phyloP scores from a whole-genome alignment of 768 basidiomycete genomes.

The Pilatotrama ljubarskyi region DNA sequence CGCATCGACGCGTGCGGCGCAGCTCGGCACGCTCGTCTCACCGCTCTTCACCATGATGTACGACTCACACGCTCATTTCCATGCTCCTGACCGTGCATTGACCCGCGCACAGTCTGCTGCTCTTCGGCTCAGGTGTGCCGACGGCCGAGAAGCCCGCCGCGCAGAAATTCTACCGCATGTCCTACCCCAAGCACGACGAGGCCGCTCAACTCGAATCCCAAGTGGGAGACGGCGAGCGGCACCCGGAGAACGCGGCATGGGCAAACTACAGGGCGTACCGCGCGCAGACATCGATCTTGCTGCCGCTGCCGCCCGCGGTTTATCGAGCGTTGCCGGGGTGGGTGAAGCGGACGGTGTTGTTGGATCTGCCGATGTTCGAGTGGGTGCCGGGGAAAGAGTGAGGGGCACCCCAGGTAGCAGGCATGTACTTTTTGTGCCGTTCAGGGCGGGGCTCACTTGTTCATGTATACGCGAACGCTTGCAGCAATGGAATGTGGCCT shows the following conservation, averaged over 20 bases:
- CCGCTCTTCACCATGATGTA: conserved; percentile 68
- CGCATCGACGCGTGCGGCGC: conserved; percentile 49
- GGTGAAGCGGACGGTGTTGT: conserved; percentile 54
- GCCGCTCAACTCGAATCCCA: conserved; percentile 28
- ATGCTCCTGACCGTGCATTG: background rate
- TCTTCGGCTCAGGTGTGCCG: conserved; percentile 72
- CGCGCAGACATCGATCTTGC: conserved; percentile 54
- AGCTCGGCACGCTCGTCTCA: conserved; percentile 58
- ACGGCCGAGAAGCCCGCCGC: conserved; percentile 69
- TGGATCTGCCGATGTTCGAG: conserved; percentile 64
- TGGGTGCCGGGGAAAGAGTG: conserved; percentile 54
- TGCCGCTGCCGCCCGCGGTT: conserved; percentile 58
- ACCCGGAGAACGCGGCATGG: conserved; percentile 40
- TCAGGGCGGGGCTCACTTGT: too few species aligned
- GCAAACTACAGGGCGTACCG: conserved; percentile 57
- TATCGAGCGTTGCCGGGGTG: conserved; percentile 52
- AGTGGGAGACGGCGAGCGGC: conserved; percentile 8
- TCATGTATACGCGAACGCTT: too few species aligned
- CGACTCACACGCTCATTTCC: conserved; percentile 22
- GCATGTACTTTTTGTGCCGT: too few species aligned
- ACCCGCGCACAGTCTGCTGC: conserved; percentile 42
- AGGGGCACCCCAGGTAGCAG: too few species aligned
- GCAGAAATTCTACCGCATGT: conserved; percentile 55
- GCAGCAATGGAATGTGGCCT: too few species aligned
- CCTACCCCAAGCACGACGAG: conserved; percentile 35